Conservation (phyloP, 2,329 filamentous ascomycete species). For the Fusarium drepaniforme region DNA sequence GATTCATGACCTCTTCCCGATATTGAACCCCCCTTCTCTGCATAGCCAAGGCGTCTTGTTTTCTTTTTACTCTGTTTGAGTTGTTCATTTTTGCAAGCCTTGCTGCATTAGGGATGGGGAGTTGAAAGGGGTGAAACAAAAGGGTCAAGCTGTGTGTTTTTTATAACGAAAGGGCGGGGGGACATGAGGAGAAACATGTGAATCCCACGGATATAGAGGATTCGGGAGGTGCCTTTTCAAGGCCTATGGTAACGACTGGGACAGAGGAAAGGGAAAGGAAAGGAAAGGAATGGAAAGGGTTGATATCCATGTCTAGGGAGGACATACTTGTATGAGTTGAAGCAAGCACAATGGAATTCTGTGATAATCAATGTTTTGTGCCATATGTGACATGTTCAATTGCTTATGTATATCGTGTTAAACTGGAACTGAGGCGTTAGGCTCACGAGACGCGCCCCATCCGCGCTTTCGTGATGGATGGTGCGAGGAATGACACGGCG, state of each 20-base stretch:
- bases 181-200: not conserved
- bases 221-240: not conserved
- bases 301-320: not conserved
- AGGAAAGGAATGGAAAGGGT: not conserved
- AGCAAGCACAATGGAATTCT: slow-evolving; percentile 4
- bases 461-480: not conserved
- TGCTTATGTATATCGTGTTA: not conserved
- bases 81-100: slow-evolving; percentile 1
- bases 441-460: not conserved
- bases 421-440: not conserved
- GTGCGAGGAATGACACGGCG: not conserved
- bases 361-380: not conserved
- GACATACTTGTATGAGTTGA: slow-evolving; percentile 3
- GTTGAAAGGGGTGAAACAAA: slow-evolving; percentile 19
- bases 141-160: slow-evolving; percentile 1
- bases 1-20: slow-evolving; percentile 7
- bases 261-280: not conserved
- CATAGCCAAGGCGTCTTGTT: slow-evolving; percentile 44
- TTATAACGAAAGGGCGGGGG: not conserved
- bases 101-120: slow-evolving; percentile 36
- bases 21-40: slow-evolving; percentile 26
- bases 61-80: not conserved
- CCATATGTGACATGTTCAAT: not conserved
- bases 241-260: not conserved
- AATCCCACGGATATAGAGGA: slow-evolving; percentile 5